Base-by-base conservation (phyloP, 805 yeast genomes). In the Saitoella complicata region DNA sequence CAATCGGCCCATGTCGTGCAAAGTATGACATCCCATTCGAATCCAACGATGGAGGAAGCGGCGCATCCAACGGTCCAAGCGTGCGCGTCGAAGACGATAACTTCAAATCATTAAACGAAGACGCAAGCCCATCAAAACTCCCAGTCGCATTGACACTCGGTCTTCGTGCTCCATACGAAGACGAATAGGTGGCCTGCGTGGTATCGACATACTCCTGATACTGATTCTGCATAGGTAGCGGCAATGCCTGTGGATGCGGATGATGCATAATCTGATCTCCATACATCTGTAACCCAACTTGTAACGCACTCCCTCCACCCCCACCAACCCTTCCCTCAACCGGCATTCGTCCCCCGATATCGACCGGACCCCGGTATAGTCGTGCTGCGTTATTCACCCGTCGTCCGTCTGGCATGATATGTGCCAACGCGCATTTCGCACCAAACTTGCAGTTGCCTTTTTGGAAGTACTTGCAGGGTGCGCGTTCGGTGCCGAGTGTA, bases 381-480 rank as follows among this genome's bases (percentile, higher is more conserved):
- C 21, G 21, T 21, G 46, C 39, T 7, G 54, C 45, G 32, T 54
- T 72, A 56, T 81, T 82, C 12, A 82, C 79, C 39, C 83, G 67
- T n/a, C 85, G 72, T 1, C 95, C 95, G 55, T 87, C 94, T 0
- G 95, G 93, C 37, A 82, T 63, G 46, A 82, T 71, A 63, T 88
- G 98, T 5, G 94, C 94, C 55, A 88, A 72, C 1, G 95, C 97
- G 66, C 98, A 88, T 56, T 86, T 87, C 43, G 75, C 67, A 4
- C 98, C 98, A 61, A 88, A 88, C 63, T 86, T 86, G 63, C 98
- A 88, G 58, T 86, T 85, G n/a, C 97, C 97, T 57, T 83, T 83
- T 56, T 81, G 91, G 61, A 84, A 88, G 62, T 87, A 88, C 67
- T 86, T 87, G 69, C 98, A 88, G 5, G 87, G 84, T 2, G 67